Evolutionary conservation across 1,284 basidiomycete species (phyloP), one percentile per base, ranked within the genome.

Genomic region (Irpex sp.): DNA sequence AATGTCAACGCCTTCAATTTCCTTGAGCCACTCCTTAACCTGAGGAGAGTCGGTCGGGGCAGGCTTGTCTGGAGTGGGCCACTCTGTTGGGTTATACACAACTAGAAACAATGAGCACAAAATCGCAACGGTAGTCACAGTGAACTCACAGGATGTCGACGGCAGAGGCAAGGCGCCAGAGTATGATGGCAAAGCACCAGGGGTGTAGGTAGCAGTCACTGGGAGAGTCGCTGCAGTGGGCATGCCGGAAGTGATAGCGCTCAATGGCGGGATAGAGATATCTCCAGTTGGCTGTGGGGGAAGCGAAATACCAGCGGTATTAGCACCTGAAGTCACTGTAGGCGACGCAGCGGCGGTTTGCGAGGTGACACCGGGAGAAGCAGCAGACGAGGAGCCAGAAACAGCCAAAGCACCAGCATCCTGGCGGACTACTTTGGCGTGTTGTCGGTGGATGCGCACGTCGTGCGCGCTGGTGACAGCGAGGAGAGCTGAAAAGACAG

Each of bases 21-120:
- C 88, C 68, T 84, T 81, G 81, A 95, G 77, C 93, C 94, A 95
- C 66, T 80, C 70, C 64, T 82, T 71, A 15, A 94, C 91, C 67
- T 92, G 81, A 2, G 79, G 66, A n/a, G 85, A 85, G 68, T 78
- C 87, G 7, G 85, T 85, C n/a, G 85, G 82, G 6, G 93, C 89
- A 11, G 87, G 73, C 21, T 80, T 77, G 71, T 95, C 93, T 69
- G 89, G 83, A 1, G 79, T 59, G 0, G 93, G 93, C 86, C 90
- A 95, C 37, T 85, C 73, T 2, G 71, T 75, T 0, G 70, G 13
- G 19, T 67, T 66, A 72, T 85, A 85, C 11, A 83, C 79, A 66
- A 88, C 88, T 88, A 60, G 17, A 31, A 52, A n/a, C 8, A 8
- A 13, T 58, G 7, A 44, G 49, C 54, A 40, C 13, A 56, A 17